Evolutionary conservation across 2,329 filamentous ascomycete genomes (phyloP), one percentile per base, ranked within the genome.

Genomic region (Botrytis tulipae): DNA sequence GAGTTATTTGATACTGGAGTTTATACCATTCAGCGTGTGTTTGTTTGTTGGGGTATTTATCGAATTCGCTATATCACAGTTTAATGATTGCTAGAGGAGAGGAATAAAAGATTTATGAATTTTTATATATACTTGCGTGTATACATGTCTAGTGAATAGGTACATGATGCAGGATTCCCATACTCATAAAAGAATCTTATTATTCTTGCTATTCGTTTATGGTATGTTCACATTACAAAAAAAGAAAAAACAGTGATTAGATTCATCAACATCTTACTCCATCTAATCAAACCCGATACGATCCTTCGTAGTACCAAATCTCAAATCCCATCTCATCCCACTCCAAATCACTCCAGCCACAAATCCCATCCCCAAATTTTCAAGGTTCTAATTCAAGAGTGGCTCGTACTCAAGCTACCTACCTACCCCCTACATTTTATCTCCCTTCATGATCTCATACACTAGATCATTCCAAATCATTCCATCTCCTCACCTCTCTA

Each of bases 21-120:
- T 32, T 66, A 48, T 66, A 48, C 62, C 62, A 66, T 66, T 66
- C 20, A 25, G 62, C 62, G 42, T 32, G 35, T n/a, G 35, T 42
- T 35, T 40, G 32, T 25, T 29, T 25, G 12, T 68, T 40, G 29
- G 20, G 14, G 46, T 35, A 29, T 42, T 29, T 22, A 29, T 35
- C 9, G 20, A 9, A 48, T 48, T 22, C 46, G 22, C 20, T 54
- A 40, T 37, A 68, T 12, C 20, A 48, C 65, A 48, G 3, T 68
- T 57, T 68, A 68, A 68, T 68, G 48, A 57, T 68, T 20, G 42
- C 48, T 68, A 68, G 25, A 68, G 65, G 54, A 42, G 35, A 57
- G 1, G 32, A 57, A 29, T 22, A 32, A 54, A 42, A 68, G 40
- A 22, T 42, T 57, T 9, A 42, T 42, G 40, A 57, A 32, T n/a